Evolutionary conservation across 106 monocot species (phyloP).

Genomic region (Apostasia shenzhenica): DNA sequence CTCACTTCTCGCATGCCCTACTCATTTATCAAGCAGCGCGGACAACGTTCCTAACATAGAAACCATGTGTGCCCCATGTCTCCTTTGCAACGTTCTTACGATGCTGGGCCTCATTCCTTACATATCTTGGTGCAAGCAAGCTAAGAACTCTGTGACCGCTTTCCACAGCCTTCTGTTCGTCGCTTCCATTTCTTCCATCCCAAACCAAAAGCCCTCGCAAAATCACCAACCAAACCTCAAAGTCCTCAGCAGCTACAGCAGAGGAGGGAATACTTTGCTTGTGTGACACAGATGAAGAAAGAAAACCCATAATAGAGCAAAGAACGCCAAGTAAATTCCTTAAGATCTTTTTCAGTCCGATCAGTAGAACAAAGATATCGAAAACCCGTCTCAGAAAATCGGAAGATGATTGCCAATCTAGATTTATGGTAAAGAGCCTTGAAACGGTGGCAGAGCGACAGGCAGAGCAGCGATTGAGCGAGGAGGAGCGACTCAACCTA

Average conservation of each 20-base stretch:
- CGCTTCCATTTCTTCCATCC: constrained; percentile 82
- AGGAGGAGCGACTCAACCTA: not conserved
- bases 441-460: not conserved
- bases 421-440: too few species aligned
- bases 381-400: not conserved
- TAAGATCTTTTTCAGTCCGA: not conserved
- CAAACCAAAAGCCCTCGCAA: not conserved
- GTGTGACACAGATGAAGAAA: not conserved
- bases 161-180: constrained; percentile 70
- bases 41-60: constrained; percentile 58
- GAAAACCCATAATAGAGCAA: not conserved
- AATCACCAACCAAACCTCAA: not conserved
- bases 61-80: constrained; percentile 58
- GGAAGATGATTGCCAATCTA: not conserved
- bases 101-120: constrained; percentile 38
- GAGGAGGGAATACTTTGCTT: not conserved
- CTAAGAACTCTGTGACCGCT: constrained; percentile 61
- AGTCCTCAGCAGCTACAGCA: not conserved
- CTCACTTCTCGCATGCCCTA: constrained; percentile 70
- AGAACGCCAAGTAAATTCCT: not conserved
- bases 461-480: not conserved
- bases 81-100: constrained; percentile 29
- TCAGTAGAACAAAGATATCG: constrained; percentile 1
- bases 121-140: constrained; percentile 35
- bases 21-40: constrained; percentile 44